Base-by-base conservation (phyloP, 2,329 filamentous ascomycete genomes). In the Neodidymelliopsis sp. region DNA sequence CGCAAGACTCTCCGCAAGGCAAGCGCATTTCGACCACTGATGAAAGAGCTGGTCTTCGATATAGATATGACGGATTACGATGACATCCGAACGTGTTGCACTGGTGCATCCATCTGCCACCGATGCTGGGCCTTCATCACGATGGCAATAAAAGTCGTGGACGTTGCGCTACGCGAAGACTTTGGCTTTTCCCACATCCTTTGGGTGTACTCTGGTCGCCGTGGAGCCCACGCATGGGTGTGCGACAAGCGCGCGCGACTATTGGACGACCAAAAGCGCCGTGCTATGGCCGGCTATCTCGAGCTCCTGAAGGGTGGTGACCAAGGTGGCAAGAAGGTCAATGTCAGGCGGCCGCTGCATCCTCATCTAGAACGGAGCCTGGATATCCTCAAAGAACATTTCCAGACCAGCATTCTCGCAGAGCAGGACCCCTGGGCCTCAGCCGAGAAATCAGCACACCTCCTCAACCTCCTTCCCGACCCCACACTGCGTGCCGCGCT, bases 41-140 rank as follows among this genome's bases (percentile, higher is more conserved):
- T 89, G 46, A 99, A 99, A 73, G 94, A 99, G 73, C 79, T 99
- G 28, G 96, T 96, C 63, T 97, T 99, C 74, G 94, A 99, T 87
- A 97, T 99, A 65, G 94, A 99, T 83, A 83, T 99, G 83, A 97
- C 94, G 44, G 94, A 97, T 76, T 99, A 99, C 75, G 94, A 99
- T 71, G 91, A 96, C 59, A 90, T 99, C 57, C 87, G 94, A 61
- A 97, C 92, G 20, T 99, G 94, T 76, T 99, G 94, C 72, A 86
- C 87, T 65, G 92, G 93, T 70, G 91, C 93, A 7, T 95, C 90
- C 62, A 97, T 99, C 58, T 99, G 94, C 72, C 81, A 80, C 59
- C 94, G 92, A 71, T 99, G 94, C 77, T 99, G 94, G 94, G 82
- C 88, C 38, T 99, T 97, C 73, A 95, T 96, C 63, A 96, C 90